phyloP scores from a whole-genome alignment of 2,329 filamentous ascomycete genomes.

The Venturia pyrina region DNA sequence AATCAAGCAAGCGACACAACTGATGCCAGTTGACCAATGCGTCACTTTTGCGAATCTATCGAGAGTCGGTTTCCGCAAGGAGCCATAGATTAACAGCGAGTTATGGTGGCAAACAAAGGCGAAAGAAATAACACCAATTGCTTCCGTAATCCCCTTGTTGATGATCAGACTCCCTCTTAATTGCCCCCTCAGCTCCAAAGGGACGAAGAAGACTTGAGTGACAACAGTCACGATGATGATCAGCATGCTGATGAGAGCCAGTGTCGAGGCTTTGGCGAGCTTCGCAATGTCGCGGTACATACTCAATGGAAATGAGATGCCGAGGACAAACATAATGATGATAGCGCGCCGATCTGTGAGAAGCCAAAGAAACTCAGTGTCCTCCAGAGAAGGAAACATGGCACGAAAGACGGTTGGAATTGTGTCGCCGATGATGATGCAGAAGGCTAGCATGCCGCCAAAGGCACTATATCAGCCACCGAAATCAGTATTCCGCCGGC shows the following conservation, averaged over 20 bases:
- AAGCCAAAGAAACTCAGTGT: slow-evolving; percentile 69
- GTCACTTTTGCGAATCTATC: slow-evolving; percentile 91
- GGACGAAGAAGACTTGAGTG: slow-evolving; percentile 68
- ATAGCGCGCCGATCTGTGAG: slow-evolving; percentile 72
- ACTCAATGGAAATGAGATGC: slow-evolving; percentile 81
- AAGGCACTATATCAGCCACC: slow-evolving; percentile 51
- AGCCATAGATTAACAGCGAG: slow-evolving; percentile 93
- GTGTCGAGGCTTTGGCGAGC: slow-evolving; percentile 90
- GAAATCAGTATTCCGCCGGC: neutral
- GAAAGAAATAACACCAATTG: slow-evolving; percentile 96
- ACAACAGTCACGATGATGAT: slow-evolving; percentile 83
- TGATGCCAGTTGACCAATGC: slow-evolving; percentile 84
- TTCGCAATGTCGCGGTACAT: slow-evolving; percentile 96
- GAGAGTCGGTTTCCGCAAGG: slow-evolving; percentile 83
- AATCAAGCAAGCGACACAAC: slow-evolving; percentile 79
- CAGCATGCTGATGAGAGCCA: slow-evolving; percentile 87
- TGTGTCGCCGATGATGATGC: slow-evolving; percentile 91
- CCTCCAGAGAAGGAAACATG: slow-evolving; percentile 64
- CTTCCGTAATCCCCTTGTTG: slow-evolving; percentile 84
- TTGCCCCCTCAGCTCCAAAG: slow-evolving; percentile 59
- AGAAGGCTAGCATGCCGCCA: slow-evolving; percentile 97
- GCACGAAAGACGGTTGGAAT: slow-evolving; percentile 84
- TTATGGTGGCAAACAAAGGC: slow-evolving; percentile 84
- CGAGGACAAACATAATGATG: slow-evolving; percentile 79
- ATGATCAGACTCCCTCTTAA: slow-evolving; percentile 64